Conservation (phyloP, 257 asterid genomes). For the Solanum lycopersicoides region DNA sequence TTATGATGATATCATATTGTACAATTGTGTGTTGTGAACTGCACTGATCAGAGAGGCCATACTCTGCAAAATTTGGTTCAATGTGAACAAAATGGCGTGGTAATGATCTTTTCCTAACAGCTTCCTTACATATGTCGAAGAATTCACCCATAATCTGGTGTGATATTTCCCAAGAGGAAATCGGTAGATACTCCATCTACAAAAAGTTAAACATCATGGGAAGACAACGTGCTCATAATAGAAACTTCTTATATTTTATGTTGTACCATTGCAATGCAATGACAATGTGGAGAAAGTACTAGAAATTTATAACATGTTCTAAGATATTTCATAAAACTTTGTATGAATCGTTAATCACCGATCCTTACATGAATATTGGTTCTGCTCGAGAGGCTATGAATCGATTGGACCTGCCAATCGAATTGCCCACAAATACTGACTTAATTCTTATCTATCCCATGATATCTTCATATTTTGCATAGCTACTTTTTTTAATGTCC, state of each 20-base stretch:
- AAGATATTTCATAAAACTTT: no score
- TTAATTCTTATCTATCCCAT: background rate
- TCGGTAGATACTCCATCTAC: background rate
- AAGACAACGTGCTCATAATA: background rate
- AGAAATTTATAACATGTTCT: no score
- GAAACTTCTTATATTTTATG: background rate
- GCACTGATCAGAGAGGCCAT: background rate
- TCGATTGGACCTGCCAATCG: background rate
- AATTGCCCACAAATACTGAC: background rate
- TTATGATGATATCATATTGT: background rate
- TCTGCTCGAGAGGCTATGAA: background rate
- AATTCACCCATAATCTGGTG: background rate
- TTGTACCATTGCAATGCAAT: background rate
- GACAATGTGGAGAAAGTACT: background rate
- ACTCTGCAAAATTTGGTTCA: background rate
- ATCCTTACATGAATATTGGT: background rate
- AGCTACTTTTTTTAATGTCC: background rate
- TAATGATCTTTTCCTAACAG: background rate
- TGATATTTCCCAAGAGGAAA: background rate
- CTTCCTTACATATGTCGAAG: background rate
- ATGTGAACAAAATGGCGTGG: background rate
- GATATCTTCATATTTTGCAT: background rate
- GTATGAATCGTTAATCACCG: no score
- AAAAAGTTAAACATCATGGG: background rate
- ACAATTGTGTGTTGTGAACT: background rate